Base-by-base conservation (phyloP, 441 rosid species). In the Rhodomyrtus psidioides region DNA sequence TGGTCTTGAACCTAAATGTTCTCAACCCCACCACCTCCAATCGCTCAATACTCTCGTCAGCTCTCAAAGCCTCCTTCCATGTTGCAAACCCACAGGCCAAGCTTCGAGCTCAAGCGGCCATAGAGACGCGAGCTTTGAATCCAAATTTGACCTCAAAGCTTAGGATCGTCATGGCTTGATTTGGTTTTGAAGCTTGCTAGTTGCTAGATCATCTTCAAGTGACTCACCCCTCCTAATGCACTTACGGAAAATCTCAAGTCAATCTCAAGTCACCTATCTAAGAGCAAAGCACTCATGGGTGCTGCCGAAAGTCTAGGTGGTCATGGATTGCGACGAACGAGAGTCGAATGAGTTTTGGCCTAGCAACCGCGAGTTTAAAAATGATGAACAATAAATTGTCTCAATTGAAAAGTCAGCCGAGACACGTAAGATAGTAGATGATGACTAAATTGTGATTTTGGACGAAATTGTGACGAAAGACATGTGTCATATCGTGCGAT, bases 371-470 rank as follows among this genome's bases (percentile, higher is more conserved):
- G 9, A 17, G 4, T 54, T 7, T 2, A 19, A 19, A 55, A 55
- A 55, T 55, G 9, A 55, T 4, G n/a, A 55, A 55, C 26, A 23
- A 0, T 23, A 55, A 55, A 21, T 23, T 2, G 5, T 0, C 26
- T 9, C 12, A 12, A 12, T 55, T 23, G 21, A 9, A 46, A 3
- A 55, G 12, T 24, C 0, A 0, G 55, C 55, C 0, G 0, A 12
- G 53, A 53, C 55, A 15, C 1, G 0, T 53, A 53, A 0, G 55
- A 53, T 0, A 13, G 0, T 13, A 14, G 5, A 7, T 9, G 7
- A 59, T 59, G 0, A 6, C 0, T 2, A 0, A 27, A 27, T 10
- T 6, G 19, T 2, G 30, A 0, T 1, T 16, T 60, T 60, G 4
- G 23, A 60, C 1, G 12, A 1, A 28, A 28, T 28, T 4, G 6